Evolutionary conservation across 2,329 filamentous ascomycete genomes (phyloP).

Genomic region (Talaromyces atroroseus): DNA sequence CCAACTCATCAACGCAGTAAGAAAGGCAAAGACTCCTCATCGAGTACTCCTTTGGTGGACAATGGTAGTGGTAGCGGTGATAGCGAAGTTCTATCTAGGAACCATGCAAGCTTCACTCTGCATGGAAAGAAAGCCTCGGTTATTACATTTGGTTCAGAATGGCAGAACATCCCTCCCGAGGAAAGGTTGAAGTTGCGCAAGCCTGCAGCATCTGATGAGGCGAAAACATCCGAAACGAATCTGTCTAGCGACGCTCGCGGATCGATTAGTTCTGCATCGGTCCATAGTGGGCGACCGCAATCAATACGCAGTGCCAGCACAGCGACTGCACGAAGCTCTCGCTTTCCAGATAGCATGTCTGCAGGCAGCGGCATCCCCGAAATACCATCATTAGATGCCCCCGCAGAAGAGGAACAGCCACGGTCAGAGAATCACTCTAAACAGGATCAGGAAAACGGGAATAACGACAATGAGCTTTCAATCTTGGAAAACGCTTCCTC

Average conservation of each 20-base stretch:
- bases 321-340: conserved; percentile 55
- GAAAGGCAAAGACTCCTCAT: conserved; percentile 68
- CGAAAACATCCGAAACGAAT: conserved; percentile 29
- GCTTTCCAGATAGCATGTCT: conserved; percentile 20
- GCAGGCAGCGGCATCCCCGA: conserved; percentile 22
- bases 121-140: conserved; percentile 98
- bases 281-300: conserved; percentile 49
- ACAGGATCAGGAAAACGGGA: not conserved
- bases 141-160: conserved; percentile 90
- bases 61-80: conserved; percentile 35
- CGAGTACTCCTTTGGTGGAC: conserved; percentile 53
- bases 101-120: conserved; percentile 85
- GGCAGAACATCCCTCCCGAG: conserved; percentile 70
- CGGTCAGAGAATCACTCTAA: not conserved
- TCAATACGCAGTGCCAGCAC: conserved; percentile 63
- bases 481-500: not conserved
- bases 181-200: conserved; percentile 64
- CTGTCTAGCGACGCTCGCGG: conserved; percentile 23
- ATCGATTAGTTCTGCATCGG: conserved; percentile 23
- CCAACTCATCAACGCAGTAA: conserved; percentile 64
- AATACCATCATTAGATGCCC: conserved; percentile 12
- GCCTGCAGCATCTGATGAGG: conserved; percentile 36
- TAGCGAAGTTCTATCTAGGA: conserved; percentile 68
- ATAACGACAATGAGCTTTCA: not conserved
- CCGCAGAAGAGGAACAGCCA: not conserved